Conservation (phyloP, 2,329 filamentous ascomycete species). For the Annulohypoxylon truncatum region DNA sequence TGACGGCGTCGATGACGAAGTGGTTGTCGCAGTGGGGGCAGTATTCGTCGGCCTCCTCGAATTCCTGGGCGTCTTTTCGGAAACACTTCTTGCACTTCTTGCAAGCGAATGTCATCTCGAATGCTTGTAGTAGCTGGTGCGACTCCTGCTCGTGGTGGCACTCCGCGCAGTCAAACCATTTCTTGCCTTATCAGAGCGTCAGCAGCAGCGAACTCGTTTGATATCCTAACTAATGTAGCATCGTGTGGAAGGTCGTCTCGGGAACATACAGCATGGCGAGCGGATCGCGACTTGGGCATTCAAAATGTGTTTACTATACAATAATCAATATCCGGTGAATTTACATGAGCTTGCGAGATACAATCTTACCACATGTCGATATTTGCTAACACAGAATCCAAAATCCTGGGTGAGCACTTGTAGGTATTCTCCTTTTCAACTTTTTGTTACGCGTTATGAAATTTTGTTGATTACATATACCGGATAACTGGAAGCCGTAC, state of each 20-base stretch:
- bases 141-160: slow-evolving; percentile 87
- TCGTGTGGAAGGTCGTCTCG: not conserved
- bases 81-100: slow-evolving; percentile 99
- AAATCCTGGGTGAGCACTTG: not conserved
- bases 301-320: slow-evolving; percentile 85
- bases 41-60: slow-evolving; percentile 98
- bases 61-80: slow-evolving; percentile 90
- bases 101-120: slow-evolving; percentile 95
- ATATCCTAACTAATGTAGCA: not conserved
- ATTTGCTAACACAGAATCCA: not conserved
- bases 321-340: not conserved
- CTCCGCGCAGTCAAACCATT: slow-evolving; percentile 99
- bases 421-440: not conserved
- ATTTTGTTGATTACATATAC: slow-evolving; percentile 19
- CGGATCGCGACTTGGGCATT: slow-evolving; percentile 98
- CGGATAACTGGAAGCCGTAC: not conserved
- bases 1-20: slow-evolving; percentile 89
- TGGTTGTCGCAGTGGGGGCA: slow-evolving; percentile 99
- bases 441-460: not conserved
- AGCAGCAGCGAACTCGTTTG: slow-evolving; percentile 2
- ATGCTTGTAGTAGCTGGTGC: slow-evolving; percentile 79
- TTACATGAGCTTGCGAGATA: not conserved
- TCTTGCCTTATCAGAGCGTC: slow-evolving; percentile 70
- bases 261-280: slow-evolving; percentile 86
- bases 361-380: slow-evolving; percentile 29